These are phyloP conservation scores for Tuber microsphaerosporum DNA, from an alignment of 495 filamentous ascomycete genomes.

Conservation along the genomic window DNA sequence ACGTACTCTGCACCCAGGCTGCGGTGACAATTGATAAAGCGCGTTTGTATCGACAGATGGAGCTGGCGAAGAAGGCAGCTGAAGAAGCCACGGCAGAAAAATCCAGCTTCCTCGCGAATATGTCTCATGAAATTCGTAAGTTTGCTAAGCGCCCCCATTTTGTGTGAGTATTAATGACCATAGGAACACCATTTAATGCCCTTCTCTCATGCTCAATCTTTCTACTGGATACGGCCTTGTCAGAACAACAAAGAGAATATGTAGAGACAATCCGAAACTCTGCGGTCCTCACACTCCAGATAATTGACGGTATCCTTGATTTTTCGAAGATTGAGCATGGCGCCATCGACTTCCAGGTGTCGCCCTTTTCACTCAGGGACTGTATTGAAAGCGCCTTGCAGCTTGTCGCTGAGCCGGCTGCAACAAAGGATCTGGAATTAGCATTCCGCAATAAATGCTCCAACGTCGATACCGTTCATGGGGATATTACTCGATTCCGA, in stretches of 20 bases:
- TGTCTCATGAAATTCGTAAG: constrained; percentile 40
- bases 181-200: constrained; percentile 40
- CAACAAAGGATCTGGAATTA: constrained; percentile 62
- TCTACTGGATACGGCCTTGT: constrained; percentile 52
- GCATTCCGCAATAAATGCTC: constrained; percentile 60
- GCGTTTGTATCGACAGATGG: constrained; percentile 42
- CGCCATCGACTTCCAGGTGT: constrained; percentile 58
- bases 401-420: constrained; percentile 57
- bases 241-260: constrained; percentile 51
- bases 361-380: constrained; percentile 61
- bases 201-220: constrained; percentile 42
- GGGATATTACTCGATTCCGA: constrained; percentile 60
- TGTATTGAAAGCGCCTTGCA: constrained; percentile 65
- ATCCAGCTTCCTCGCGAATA: constrained; percentile 40
- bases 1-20: constrained; percentile 40
- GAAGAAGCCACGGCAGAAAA: constrained; percentile 42
- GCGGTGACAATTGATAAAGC: constrained; percentile 42
- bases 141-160: not conserved
- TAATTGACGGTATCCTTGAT: constrained; percentile 67
- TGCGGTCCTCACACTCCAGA: constrained; percentile 57
- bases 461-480: constrained; percentile 58
- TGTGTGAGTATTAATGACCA: not conserved
- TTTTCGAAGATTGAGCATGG: constrained; percentile 65
- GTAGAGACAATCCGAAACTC: constrained; percentile 60
- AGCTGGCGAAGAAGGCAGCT: constrained; percentile 40